These are phyloP conservation scores for Beauveria asiatica DNA, from an alignment of 2,329 filamentous ascomycete species.

Conservation along the genomic window DNA sequence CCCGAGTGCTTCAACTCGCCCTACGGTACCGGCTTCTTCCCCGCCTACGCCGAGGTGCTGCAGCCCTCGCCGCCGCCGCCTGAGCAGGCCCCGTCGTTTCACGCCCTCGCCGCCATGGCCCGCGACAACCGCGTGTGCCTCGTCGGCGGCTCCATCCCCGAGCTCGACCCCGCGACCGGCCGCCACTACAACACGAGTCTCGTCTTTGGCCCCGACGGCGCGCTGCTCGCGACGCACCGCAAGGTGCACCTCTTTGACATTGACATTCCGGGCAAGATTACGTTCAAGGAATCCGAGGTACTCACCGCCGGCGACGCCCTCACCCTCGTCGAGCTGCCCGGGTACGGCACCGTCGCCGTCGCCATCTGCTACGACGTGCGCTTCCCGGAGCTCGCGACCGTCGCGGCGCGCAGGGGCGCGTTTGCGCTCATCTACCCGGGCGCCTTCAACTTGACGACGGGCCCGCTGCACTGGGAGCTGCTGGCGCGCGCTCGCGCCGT, in stretches of 20 bases:
- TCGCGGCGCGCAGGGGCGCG: constrained; percentile 76
- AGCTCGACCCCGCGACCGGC: constrained; percentile 48
- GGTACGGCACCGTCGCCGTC: constrained; percentile 78
- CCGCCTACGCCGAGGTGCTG: constrained; percentile 85
- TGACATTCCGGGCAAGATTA: constrained; percentile 90
- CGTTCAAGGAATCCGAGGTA: constrained; percentile 83
- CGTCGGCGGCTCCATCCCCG: constrained; percentile 87
- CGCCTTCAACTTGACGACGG: constrained; percentile 95
- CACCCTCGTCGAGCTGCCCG: constrained; percentile 77
- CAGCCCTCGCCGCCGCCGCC: constrained; percentile 62
- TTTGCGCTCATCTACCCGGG: constrained; percentile 89
- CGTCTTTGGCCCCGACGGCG: constrained; percentile 68
- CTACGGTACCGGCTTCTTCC: constrained; percentile 86
- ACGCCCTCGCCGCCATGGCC: constrained; percentile 74
- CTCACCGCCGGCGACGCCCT: constrained; percentile 77
- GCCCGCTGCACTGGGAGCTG: constrained; percentile 83
- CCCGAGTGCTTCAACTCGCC: constrained; percentile 99
- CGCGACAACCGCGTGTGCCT: constrained; percentile 71
- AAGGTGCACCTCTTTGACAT: constrained; percentile 98
- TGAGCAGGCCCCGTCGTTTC: constrained; percentile 71
- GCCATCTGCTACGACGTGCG: constrained; percentile 98
- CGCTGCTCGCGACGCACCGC: constrained; percentile 78
- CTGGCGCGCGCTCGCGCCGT: constrained; percentile 74
- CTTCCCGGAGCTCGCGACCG: constrained; percentile 86
- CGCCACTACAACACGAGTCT: constrained; percentile 90